Base-by-base conservation (phyloP, 2,329 filamentous ascomycete genomes). In the Zymoseptoria pseudotritici region DNA sequence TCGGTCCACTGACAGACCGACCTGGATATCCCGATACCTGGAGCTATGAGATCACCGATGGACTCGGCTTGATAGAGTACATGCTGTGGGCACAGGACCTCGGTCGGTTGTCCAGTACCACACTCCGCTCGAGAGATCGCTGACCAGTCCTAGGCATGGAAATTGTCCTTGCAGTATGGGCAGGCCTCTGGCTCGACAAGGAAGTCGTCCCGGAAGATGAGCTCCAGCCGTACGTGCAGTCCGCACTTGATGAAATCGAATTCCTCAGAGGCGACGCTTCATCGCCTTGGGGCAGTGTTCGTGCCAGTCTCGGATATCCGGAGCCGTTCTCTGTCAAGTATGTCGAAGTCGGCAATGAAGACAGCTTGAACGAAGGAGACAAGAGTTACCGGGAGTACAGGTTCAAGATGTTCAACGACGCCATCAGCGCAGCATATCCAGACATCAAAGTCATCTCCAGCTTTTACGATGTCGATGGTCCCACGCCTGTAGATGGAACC, bases 341-440 rank as follows among this genome's bases (percentile, higher is more conserved):
- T 65, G 82, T 88, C 58, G 86, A 88, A 72, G 74, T 88, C 51
- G 86, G 86, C 60, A 88, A 89, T 69, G 86, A 89, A 69, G 86
- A 89, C 66, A 83, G 82, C 76, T 79, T 87, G 3, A 79, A 77
- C 24, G 78, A 78, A 3, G 80, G 79, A 66, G 68, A 67, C 65
- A 69, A 57, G 52, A 68, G 57, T 50, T 75, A 66, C 66, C 68
- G 22, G 66, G 77, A 79, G 55, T 78, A 82, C 60, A 81, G 85
- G 3, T 86, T 87, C 69, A 76, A 78, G 4, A 74, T 79, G 65
- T 86, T 88, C 72, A 77, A 85, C 62, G 71, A 84, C 49, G 85
- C 84, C 17, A 84, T 87, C 72, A 78, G 76, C 52, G 74, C 75
- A 29, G 76, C 73, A 6, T 85, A 86, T 63, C 82, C 83, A 0